Conservation (phyloP, 2,329 filamentous ascomycete genomes). For the Talaromyces islandicus region DNA sequence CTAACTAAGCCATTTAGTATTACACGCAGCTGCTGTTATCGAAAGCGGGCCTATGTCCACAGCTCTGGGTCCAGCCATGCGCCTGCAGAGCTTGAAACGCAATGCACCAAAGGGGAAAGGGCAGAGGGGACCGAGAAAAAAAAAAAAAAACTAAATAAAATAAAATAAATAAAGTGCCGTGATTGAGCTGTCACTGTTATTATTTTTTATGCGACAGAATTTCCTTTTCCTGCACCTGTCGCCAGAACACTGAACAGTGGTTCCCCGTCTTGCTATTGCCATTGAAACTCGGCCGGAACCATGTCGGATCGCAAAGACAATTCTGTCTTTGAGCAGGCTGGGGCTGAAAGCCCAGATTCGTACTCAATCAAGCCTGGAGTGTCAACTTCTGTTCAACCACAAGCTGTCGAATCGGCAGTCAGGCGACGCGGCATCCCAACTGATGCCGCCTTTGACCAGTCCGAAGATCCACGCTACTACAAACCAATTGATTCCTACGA, state of each 20-base stretch:
- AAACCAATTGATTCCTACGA: slow-evolving; percentile 40
- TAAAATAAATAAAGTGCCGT: too few relatives aligned
- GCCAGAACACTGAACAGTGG: background rate
- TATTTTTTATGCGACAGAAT: background rate
- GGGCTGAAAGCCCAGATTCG: background rate
- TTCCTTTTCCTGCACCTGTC: background rate
- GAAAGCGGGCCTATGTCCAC: background rate
- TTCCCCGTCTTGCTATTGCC: background rate
- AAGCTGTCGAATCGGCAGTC: background rate
- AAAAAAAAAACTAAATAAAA: too few relatives aligned
- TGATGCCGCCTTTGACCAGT: slow-evolving; percentile 29
- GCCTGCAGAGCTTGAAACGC: background rate
- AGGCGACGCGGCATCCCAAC: slow-evolving; percentile 2
- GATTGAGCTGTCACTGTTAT: background rate
- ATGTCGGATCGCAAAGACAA: background rate
- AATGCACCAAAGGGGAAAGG: background rate
- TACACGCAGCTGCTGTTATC: background rate
- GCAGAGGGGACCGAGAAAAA: background rate
- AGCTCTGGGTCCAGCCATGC: background rate
- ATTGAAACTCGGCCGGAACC: background rate
- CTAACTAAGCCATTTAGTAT: background rate
- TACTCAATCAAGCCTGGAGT: slow-evolving; percentile 1
- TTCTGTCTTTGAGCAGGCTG: background rate
- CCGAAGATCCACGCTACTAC: slow-evolving; percentile 30
- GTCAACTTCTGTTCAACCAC: slow-evolving; percentile 1